Conservation (phyloP, 2,329 filamentous ascomycete species). For the Colletotrichum neosansevieriae region DNA sequence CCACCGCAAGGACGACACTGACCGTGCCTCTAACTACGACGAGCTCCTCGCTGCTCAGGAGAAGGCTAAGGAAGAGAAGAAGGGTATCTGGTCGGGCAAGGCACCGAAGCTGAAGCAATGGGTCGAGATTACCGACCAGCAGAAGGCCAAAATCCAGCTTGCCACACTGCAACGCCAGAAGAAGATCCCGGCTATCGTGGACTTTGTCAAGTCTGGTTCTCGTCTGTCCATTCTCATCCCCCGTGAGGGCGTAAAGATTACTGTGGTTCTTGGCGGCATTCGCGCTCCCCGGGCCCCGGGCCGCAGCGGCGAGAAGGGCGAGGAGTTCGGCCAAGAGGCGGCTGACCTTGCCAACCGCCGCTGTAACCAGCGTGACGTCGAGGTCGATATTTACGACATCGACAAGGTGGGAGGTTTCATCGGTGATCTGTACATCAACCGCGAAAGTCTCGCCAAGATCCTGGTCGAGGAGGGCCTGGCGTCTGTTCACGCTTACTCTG, state of each 20-base stretch:
- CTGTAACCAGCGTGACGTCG: constrained; percentile 93
- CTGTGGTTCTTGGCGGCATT: constrained; percentile 93
- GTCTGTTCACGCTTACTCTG: constrained; percentile 92
- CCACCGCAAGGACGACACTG: constrained; percentile 93
- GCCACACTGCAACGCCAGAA: constrained; percentile 89
- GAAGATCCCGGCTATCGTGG: constrained; percentile 91
- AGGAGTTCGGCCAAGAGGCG: constrained; percentile 96
- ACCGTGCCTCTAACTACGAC: constrained; percentile 94
- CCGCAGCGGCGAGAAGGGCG: constrained; percentile 78
- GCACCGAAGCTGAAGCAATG: constrained; percentile 85
- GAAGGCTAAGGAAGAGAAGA: constrained; percentile 85
- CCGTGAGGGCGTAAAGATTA: constrained; percentile 93
- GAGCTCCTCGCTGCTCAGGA: constrained; percentile 85
- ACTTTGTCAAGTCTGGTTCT: constrained; percentile 97
- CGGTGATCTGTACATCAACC: constrained; percentile 90
- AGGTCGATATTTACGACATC: constrained; percentile 93
- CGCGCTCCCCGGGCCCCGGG: constrained; percentile 89
- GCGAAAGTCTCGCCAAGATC: constrained; percentile 94
- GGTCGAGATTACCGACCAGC: constrained; percentile 90
- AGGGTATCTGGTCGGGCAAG: constrained; percentile 96
- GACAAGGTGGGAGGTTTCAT: constrained; percentile 99
- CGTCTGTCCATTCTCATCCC: constrained; percentile 93
- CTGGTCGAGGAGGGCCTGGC: constrained; percentile 95
- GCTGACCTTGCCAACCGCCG: constrained; percentile 90
- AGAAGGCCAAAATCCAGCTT: constrained; percentile 96